Conservation (phyloP, 1,284 basidiomycete genomes). For the Ustilago xerochloae region DNA sequence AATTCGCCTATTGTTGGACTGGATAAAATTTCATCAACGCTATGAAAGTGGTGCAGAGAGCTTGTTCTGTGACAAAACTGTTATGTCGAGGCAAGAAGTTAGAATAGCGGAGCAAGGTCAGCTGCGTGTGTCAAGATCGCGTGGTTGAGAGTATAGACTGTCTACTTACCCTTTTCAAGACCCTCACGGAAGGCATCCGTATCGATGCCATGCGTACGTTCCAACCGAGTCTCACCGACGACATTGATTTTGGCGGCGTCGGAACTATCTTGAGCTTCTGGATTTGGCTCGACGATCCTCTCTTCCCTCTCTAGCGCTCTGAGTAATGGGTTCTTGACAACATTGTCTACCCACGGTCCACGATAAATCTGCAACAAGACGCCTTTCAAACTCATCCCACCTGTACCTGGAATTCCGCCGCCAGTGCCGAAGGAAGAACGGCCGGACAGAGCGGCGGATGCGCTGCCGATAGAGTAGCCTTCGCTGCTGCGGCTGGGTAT, state of each 20-base stretch:
- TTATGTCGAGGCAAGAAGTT: not conserved
- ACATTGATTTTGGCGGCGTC: conserved; percentile 5
- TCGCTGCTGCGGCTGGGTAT: conserved; percentile 41
- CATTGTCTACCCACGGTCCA: conserved; percentile 91
- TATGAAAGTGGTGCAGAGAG: conserved; percentile 36
- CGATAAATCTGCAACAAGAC: conserved; percentile 87
- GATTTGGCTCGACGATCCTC: conserved; percentile 24
- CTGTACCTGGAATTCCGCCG: conserved; percentile 63
- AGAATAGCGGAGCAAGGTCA: not conserved
- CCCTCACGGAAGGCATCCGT: conserved; percentile 54
- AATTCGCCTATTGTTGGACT: not conserved
- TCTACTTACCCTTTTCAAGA: conserved; percentile 47
- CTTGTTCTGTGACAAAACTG: conserved; percentile 47
- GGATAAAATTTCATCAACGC: conserved; percentile 1
- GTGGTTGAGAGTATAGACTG: not conserved
- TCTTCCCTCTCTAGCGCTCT: conserved; percentile 66
- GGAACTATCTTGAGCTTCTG: conserved; percentile 12
- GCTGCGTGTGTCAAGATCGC: not conserved
- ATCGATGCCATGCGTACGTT: conserved; percentile 51
- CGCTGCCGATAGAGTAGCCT: conserved; percentile 39
- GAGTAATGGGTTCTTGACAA: conserved; percentile 88
- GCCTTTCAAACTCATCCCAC: conserved; percentile 74
- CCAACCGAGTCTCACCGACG: conserved; percentile 17
- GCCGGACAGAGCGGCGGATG: conserved; percentile 22
- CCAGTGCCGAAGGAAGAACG: conserved; percentile 43